Evolutionary conservation across 108 stramenopile genomes (phyloP), one percentile per base, ranked within the genome.

Genomic region (Conticribra guillardii): DNA sequence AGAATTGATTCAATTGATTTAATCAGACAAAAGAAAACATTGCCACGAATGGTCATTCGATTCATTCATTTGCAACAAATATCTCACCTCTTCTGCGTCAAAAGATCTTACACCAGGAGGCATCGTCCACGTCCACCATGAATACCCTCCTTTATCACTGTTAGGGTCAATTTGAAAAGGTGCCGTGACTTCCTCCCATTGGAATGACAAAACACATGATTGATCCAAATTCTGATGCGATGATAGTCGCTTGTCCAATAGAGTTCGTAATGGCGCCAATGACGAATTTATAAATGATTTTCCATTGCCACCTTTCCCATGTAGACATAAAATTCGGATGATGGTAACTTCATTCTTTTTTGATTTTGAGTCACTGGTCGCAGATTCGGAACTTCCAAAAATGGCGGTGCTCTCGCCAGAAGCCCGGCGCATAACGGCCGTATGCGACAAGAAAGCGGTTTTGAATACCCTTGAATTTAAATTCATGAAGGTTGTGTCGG

Each of bases 111-210:
- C 73, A 14, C 89, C 89, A 29, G 82, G 77, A 33, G 85, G 77
- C 87, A 95, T 80, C 23, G 76, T 82, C 93, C 90, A 91, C n/a
- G n/a, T n/a, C n/a, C n/a, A n/a, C 93, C 93, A 95, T 29, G 87
- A 56, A 76, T 67, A 89, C 30, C 89, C 89, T 14, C 52, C 59
- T 11, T 60, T 72, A 52, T 87, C 79, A 18, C 52, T 41, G 32
- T 82, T 71, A 16, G 84, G 81, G 48, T 70, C 29, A 8, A 73
- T 47, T 51, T 69, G 83, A 49, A 46, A 75, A 17, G 80, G 79
- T 14, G 83, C 83, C 24, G 82, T 76, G 9, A 67, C 44, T 37
- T 9, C 58, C 30, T 79, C 71, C 67, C 71, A 82, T 24, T 60
- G 51, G 26, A 80, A 74, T 46, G 54, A 81, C 28, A 76, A 66